Evolutionary conservation across 176 grass and related monocot genomes (phyloP), one percentile per base, ranked within the genome.

Genomic region (Oryza meridionalis): DNA sequence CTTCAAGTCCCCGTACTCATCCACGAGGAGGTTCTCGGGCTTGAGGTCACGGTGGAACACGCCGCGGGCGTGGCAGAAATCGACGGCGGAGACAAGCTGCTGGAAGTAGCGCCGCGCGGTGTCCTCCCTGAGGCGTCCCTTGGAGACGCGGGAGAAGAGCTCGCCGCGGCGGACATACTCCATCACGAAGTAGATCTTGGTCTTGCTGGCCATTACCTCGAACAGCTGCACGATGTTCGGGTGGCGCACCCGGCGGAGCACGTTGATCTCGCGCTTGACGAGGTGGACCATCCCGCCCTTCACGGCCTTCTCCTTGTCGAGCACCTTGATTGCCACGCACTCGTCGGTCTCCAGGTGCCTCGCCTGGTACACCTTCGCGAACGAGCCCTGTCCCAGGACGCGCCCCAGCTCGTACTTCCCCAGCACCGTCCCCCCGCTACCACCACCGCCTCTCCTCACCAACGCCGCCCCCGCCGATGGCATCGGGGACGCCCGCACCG

Each of bases 111-210:
- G 90, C 55, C 97, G 93, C 7, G 89, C 97, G 3, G 14, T 84
- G 86, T 96, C 93, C 93, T 99, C 97, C 90, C 72, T 93, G 81
- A 99, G 94, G n/a, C 97, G 86, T 64, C 97, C 97, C 84, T 99
- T 99, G 81, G 91, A 82, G 29, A 99, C 97, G 70, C 83, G 88
- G 71, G 91, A 78, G 85, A 98, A 98, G 63, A 98, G 92, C 87
- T 98, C 95, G 42, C 95, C 95, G 82, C 95, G 92, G 79, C 82
- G 80, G 68, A 98, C 92, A 80, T 88, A 83, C 89, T 98, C 95
- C 95, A 99, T 99, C 24, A 99, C 93, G 88, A 99, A 92, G 82
- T 99, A 99, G 88, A 99, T 99, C 97, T 99, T 99, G 21, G 93
- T 82, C 82, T 94, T 99, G 33, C 93, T 94, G 66, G 97, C 97